Evolutionary conservation across 345 rosid species (phyloP).

Genomic region (Eucalyptus urophylla): DNA sequence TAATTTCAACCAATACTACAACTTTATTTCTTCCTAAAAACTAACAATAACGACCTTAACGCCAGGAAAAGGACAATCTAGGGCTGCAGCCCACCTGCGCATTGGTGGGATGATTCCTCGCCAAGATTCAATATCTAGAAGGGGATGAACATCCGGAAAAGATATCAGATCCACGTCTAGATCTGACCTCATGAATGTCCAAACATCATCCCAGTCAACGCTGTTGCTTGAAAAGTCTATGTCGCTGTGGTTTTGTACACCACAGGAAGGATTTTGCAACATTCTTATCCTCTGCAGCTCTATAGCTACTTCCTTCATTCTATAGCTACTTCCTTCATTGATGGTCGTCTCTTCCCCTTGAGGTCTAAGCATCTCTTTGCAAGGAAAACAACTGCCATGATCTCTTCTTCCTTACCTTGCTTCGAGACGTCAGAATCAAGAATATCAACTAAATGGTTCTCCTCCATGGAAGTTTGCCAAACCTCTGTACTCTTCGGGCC

Average conservation of each 20-base stretch:
- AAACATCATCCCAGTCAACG: neutral
- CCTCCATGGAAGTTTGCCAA: neutral
- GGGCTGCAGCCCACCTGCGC: neutral
- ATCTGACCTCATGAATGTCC: neutral
- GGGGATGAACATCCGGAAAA: neutral
- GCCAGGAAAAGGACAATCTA: neutral
- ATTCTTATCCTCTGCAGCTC: neutral
- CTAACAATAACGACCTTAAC: neutral
- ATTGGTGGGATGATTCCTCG: neutral
- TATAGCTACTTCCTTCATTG: conserved; percentile 1
- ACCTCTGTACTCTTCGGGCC: neutral
- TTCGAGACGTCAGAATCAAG: neutral
- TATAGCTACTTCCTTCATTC: neutral
- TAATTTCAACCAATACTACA: neutral
- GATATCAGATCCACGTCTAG: neutral
- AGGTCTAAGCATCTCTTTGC: neutral
- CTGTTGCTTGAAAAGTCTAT: too few species aligned
- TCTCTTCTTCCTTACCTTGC: neutral
- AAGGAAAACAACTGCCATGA: neutral
- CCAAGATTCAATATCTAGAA: neutral
- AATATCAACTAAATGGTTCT: neutral
- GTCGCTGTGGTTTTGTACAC: too few species aligned
- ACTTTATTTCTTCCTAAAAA: neutral
- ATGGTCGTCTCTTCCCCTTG: neutral
- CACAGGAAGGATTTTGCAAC: neutral